Evolutionary conservation across 2,329 filamentous ascomycete species (phyloP), one percentile per base, ranked within the genome.

Genomic region (Clarireedia sp.): DNA sequence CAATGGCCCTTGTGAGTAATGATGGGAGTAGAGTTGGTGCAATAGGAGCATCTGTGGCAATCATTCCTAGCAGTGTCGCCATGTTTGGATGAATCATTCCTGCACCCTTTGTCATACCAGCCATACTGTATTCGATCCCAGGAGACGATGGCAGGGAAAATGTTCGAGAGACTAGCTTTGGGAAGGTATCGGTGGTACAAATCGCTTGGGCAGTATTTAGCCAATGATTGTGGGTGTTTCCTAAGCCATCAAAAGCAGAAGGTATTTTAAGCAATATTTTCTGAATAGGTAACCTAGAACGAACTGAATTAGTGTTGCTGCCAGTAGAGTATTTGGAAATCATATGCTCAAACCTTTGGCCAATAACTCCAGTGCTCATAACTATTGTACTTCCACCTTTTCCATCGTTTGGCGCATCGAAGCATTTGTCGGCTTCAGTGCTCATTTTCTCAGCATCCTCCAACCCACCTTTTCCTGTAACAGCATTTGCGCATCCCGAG

Each of bases 11-110:
- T 57, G 78, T 82, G 45, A 97, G 84, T 14, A 94, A 78, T 0
- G 78, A 71, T 48, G 84, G 81, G 57, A 96, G 81, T 9, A 86
- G 78, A 1, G 72, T 68, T 3, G 87, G 76, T 0, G 82, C 78
- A 65, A 96, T 81, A n/a, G 90, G 87, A 0, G 87, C 91, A 65
- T 97, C 92, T 16, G 92, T 97, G 67, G 89, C 90, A 66, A 96
- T 79, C 56, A 96, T 86, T 50, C 88, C 90, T 36, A 97, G 82
- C 29, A 96, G 81, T 0, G 92, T 97, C 26, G 90, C 92, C 90
- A 97, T 95, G 76, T 97, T 96, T 48, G 92, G 92, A 68, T 95
- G 90, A 71, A 97, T 95, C 92, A 97, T 97, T 68, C 92, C 92
- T 1, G 92, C 92, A 56, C 92, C 92, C 75, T 97, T 97, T 68